phyloP scores from a whole-genome alignment of 208 protist species.

The Tritrichomonas musculus region DNA sequence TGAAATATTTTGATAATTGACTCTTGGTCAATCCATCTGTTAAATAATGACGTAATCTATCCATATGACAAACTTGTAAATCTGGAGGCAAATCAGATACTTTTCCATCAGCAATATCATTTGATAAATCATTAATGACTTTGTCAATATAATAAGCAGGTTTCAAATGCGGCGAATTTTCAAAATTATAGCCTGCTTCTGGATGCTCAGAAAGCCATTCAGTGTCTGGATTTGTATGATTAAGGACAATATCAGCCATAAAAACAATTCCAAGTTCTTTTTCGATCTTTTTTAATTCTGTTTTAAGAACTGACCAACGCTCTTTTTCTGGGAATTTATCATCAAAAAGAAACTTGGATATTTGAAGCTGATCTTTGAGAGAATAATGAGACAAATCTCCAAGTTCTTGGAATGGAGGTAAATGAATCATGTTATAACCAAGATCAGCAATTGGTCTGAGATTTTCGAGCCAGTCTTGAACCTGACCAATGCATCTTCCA shows the following conservation, averaged over 20 bases:
- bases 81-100: not conserved
- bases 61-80: not conserved
- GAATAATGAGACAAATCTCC: not conserved
- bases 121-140: not conserved
- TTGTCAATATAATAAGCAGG: constrained; percentile 16
- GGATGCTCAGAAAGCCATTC: not conserved
- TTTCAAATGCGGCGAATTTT: not conserved
- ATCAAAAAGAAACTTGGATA: not conserved
- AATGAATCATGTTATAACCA: constrained; percentile 25
- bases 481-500: not conserved
- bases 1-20: not conserved
- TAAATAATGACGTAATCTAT: not conserved
- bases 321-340: not conserved
- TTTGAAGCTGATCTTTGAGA: not conserved
- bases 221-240: not conserved
- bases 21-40: not conserved
- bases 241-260: constrained; percentile 10
- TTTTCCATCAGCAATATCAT: not conserved
- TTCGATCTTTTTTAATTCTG: not conserved
- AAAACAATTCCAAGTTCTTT: not conserved
- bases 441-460: not conserved
- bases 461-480: not conserved
- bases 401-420: constrained; percentile 29
- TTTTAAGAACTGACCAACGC: not conserved
- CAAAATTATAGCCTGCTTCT: not conserved